Conservation (phyloP, 768 basidiomycete genomes). For the Lactarius hatsudake region DNA sequence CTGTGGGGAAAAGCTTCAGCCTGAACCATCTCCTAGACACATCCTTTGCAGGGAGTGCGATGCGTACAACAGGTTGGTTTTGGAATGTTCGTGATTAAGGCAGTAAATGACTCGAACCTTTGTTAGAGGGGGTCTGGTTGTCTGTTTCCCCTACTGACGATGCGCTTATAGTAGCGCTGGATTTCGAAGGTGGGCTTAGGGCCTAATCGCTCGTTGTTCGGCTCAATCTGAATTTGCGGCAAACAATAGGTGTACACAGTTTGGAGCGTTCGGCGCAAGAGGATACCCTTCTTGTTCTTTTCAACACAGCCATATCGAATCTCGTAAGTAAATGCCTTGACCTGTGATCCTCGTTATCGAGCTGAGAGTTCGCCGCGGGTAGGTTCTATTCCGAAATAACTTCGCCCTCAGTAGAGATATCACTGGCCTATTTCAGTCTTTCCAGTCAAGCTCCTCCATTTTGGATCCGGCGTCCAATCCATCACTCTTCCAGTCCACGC, state of each 20-base stretch:
- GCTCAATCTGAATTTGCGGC: neutral
- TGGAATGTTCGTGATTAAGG: neutral
- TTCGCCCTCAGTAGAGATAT: constrained; percentile 62
- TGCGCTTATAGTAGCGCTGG: constrained; percentile 53
- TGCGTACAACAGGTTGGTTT: constrained; percentile 50
- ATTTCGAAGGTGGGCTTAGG: constrained; percentile 53
- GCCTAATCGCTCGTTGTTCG: neutral
- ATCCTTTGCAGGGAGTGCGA: constrained; percentile 63
- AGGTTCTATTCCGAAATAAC: constrained; percentile 67
- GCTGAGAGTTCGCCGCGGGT: neutral
- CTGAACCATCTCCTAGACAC: constrained; percentile 62
- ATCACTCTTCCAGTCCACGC: constrained; percentile 54
- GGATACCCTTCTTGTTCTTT: constrained; percentile 59
- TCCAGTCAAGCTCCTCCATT: constrained; percentile 55
- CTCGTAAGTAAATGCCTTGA: constrained; percentile 36
- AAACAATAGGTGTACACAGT: constrained; percentile 51
- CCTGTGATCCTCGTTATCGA: neutral
- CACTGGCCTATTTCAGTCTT: constrained; percentile 58
- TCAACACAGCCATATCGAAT: constrained; percentile 66
- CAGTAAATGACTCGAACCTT: neutral
- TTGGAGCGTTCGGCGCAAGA: constrained; percentile 65
- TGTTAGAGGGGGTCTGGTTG: constrained; percentile 60
- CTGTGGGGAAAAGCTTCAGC: constrained; percentile 58
- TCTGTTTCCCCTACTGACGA: constrained; percentile 61
- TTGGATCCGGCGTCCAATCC: constrained; percentile 62